These are phyloP conservation scores for Sporothrix pseudoabietina DNA, from an alignment of 2,329 filamentous ascomycete genomes.

Conservation along the genomic window DNA sequence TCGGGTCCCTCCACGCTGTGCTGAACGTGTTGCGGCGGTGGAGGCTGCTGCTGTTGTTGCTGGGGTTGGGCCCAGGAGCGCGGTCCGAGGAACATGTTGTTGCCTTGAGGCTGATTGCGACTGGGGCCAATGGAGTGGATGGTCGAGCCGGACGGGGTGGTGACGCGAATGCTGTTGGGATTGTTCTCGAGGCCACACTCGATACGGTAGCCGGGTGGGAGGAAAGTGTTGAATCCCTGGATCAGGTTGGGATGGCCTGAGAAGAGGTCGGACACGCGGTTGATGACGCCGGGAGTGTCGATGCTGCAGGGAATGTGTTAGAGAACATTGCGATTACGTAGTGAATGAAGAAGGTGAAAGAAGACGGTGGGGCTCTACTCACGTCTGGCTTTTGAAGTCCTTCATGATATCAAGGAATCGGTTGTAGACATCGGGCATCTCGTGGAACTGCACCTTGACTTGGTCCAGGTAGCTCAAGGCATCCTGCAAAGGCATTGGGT, in stretches of 20 bases:
- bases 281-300: slow-evolving; percentile 96
- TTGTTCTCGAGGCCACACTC: slow-evolving; percentile 94
- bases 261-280: slow-evolving; percentile 92
- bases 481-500: slow-evolving; percentile 45
- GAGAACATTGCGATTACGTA: neutral
- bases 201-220: slow-evolving; percentile 93
- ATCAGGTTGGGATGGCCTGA: slow-evolving; percentile 94
- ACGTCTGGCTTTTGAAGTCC: slow-evolving; percentile 97
- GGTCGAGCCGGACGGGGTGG: slow-evolving; percentile 96
- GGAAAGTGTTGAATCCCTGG: slow-evolving; percentile 96
- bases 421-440: slow-evolving; percentile 97
- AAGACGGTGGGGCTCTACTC: slow-evolving; percentile 44
- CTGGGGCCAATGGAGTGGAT: slow-evolving; percentile 76
- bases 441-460: slow-evolving; percentile 96
- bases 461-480: slow-evolving; percentile 96
- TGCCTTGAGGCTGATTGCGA: slow-evolving; percentile 52
- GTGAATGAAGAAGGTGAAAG: neutral
- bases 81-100: slow-evolving; percentile 50
- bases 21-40: slow-evolving; percentile 61
- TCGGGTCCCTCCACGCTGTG: slow-evolving; percentile 66
- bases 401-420: slow-evolving; percentile 99
- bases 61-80: slow-evolving; percentile 50
- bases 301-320: slow-evolving; percentile 57
- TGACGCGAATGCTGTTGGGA: slow-evolving; percentile 93
- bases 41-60: slow-evolving; percentile 57